Evolutionary conservation across 2,329 filamentous ascomycete genomes (phyloP).

Genomic region (Beauveria varroae): DNA sequence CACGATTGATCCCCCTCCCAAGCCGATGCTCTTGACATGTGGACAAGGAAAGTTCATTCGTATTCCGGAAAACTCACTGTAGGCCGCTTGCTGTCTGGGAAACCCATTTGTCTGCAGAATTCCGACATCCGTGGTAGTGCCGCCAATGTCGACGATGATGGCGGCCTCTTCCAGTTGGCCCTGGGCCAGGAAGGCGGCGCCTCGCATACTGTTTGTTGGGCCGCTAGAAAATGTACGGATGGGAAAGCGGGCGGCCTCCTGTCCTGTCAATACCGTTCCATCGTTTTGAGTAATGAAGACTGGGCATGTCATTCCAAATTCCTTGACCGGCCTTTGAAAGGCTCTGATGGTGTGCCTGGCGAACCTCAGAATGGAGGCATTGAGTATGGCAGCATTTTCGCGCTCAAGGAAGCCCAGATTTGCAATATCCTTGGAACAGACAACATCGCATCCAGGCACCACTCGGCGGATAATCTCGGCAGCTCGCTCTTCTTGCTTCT

Average conservation of each 20-base stretch:
- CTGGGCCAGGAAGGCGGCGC: conserved; percentile 51
- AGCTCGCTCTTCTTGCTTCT: conserved; percentile 41
- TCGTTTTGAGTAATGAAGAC: conserved; percentile 59
- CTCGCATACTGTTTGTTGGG: conserved; percentile 56
- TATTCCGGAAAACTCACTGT: conserved; percentile 54
- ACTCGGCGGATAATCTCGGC: conserved; percentile 33
- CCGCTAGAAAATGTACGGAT: conserved; percentile 57
- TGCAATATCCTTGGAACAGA: conserved; percentile 44
- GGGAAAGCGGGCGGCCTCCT: conserved; percentile 46
- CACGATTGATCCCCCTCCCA: conserved; percentile 52
- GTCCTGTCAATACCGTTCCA: conserved; percentile 49
- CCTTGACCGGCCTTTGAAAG: conserved; percentile 44
- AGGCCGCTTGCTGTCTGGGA: conserved; percentile 54
- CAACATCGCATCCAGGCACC: conserved; percentile 36
- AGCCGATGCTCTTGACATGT: conserved; percentile 51
- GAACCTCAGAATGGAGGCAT: conserved; percentile 53
- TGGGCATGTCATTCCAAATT: conserved; percentile 42
- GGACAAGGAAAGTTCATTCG: conserved; percentile 53
- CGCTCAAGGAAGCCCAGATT: conserved; percentile 51
- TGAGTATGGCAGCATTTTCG: conserved; percentile 58
- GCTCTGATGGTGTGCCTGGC: conserved; percentile 48
- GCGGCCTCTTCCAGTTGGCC: conserved; percentile 29
- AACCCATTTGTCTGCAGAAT: conserved; percentile 54
- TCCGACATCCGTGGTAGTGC: conserved; percentile 59
- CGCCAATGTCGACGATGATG: conserved; percentile 60